Evolutionary conservation across 441 rosid species (phyloP), one percentile per base, ranked within the genome.

Genomic region (Bocquillonia castaneifolia): DNA sequence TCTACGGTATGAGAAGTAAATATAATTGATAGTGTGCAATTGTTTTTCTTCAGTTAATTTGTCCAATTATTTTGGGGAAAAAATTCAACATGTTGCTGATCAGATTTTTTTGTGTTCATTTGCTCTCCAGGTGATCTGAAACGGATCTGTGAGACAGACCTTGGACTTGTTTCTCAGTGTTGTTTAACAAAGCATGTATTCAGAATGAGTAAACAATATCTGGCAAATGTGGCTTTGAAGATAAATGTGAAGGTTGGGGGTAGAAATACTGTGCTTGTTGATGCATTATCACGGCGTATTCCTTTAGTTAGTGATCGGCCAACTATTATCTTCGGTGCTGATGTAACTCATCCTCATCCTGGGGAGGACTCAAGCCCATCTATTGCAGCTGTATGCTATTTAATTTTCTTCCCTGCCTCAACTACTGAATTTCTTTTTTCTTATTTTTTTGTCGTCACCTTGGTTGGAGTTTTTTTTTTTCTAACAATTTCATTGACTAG

Each of bases 361-460:
- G 98, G 98, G 59, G 98, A 93, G 62, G 98, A 93, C 67, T 86
- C 98, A 0, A 91, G 96, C 77, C 98, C 98, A 9, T 93, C 98
- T 3, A 93, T 93, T 71, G 98, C 97, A 40, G 97, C 98, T 75
- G 98, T 93, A 86, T 77, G 84, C 69, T 52, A 5, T 47, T 31
- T 54, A 10, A 53, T 18, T 10, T 61, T 36, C 64, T 23, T 64
- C 20, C 31, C 29, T 45, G 26, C 14, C 29, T 63, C 12, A 26
- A 14, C 62, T 68, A 59, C 55, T 17, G 63, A 42, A 51, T 25
- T 68, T 48, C 7, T 52, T 56, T n/a, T n/a, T n/a, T n/a, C n/a
- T n/a, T n/a, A n/a, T n/a, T 10, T n/a, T 1, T 59, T 22, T 71
- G 39, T 42, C 62, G 1, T 25, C 29, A 32, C 13, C 53, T 13